phyloP scores from a whole-genome alignment of 139 green algal species.

The Picochlorum sp. region DNA sequence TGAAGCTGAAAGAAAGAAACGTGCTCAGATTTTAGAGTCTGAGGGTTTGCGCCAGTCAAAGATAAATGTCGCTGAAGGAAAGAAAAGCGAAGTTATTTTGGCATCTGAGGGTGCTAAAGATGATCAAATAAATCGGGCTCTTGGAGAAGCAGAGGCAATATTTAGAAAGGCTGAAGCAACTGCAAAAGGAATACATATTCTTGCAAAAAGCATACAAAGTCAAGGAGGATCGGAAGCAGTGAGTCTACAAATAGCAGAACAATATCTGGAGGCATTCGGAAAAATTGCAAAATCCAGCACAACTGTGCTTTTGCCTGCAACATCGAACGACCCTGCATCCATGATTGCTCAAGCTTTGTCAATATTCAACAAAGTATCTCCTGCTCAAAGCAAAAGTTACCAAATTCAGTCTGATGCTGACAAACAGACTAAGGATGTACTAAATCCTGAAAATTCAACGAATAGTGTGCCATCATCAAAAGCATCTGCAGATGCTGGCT shows the following conservation, averaged over 20 bases:
- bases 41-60: conserved; percentile 75
- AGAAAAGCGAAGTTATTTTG: conserved; percentile 80
- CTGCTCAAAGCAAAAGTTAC: not conserved
- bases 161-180: conserved; percentile 52
- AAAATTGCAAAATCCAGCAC: conserved; percentile 79
- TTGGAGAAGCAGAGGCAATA: conserved; percentile 64
- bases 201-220: conserved; percentile 41
- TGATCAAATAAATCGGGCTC: conserved; percentile 78
- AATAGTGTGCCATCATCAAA: too few species aligned
- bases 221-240: conserved; percentile 53
- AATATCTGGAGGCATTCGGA: conserved; percentile 61
- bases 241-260: conserved; percentile 61
- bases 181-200: conserved; percentile 40
- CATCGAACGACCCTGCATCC: conserved; percentile 52
- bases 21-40: conserved; percentile 65
- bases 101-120: conserved; percentile 65
- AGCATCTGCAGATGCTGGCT: too few species aligned
- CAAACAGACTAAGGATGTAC: too few species aligned
- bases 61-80: conserved; percentile 90
- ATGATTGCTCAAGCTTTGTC: conserved; percentile 72
- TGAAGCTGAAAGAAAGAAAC: conserved; percentile 90
- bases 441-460: too few species aligned
- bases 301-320: conserved; percentile 78
- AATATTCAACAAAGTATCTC: conserved; percentile 35
- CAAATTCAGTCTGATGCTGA: too few species aligned